These are phyloP conservation scores for Dunaliella primolecta DNA, from an alignment of 139 green algal species.

Conservation along the genomic window DNA sequence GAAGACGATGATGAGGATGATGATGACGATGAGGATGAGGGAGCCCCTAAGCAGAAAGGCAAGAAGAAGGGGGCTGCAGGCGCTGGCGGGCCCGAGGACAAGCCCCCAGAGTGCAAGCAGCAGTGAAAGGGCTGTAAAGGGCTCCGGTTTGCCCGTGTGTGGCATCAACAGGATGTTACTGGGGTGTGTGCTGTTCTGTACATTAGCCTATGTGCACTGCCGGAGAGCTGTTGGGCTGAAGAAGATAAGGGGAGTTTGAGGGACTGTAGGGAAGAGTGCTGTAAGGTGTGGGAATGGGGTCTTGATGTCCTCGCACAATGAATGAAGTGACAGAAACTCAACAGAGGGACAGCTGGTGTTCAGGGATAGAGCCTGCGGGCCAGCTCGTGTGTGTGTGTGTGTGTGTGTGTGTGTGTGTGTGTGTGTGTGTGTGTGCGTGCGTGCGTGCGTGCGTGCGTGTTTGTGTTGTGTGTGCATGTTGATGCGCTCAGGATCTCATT, in stretches of 20 bases:
- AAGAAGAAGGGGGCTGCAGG: conserved; percentile 18
- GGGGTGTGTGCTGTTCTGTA: no score
- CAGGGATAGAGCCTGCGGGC: neutral
- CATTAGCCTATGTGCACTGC: no score
- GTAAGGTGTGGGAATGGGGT: neutral
- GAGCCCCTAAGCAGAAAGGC: conserved; percentile 7
- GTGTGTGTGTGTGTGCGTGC: neutral
- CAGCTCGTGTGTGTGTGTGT: neutral
- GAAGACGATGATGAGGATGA: conserved; percentile 72
- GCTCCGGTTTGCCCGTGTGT: no score
- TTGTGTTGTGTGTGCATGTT: no score
- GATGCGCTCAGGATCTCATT: no score
- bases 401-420: neutral
- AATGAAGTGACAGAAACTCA: neutral
- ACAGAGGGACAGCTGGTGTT: neutral
- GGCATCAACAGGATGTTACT: no score
- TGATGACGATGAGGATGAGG: conserved; percentile 43
- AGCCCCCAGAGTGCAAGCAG: conserved; percentile 82
- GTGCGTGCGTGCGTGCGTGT: neutral
- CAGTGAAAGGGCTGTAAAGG: conserved; percentile 40
- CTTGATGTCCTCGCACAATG: neutral
- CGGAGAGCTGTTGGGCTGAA: no score
- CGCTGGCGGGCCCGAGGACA: conserved; percentile 31
- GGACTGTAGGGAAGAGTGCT: neutral
- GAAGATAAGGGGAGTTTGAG: neutral